Percentiles rank a stretch among this genome's conserved stretches.
Evolutionary conservation across 768 basidiomycete genomes (phyloP).

Genomic region (Mycena filopes): DNA sequence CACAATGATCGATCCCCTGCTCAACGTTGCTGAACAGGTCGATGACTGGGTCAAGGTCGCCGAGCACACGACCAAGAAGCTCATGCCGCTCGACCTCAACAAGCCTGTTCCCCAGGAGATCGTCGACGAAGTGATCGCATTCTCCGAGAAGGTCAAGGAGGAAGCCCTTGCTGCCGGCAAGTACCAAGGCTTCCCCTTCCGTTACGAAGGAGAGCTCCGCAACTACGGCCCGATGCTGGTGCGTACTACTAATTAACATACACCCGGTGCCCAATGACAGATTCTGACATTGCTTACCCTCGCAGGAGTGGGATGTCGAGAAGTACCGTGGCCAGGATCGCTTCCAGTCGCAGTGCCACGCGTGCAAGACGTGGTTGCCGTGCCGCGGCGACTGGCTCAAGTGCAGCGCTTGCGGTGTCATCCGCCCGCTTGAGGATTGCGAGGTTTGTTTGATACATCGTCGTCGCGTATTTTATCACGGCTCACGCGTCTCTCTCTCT

Average conservation of each 20-base stretch:
- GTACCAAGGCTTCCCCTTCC: conserved; percentile 30
- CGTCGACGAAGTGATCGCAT: conserved; percentile 28
- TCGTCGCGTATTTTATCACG: not conserved
- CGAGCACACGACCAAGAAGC: conserved; percentile 22
- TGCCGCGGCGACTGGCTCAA: conserved; percentile 31
- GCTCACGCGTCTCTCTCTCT: not conserved
- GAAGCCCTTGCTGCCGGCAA: conserved; percentile 29
- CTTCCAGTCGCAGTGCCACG: conserved; percentile 26
- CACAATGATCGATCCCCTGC: not conserved
- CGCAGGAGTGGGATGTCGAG: conserved; percentile 25
- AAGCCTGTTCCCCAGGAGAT: conserved; percentile 29
- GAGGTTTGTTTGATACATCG: conserved; percentile 10
- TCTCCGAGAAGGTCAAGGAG: conserved; percentile 28
- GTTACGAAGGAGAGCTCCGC: conserved; percentile 27
- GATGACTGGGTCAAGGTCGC: conserved; percentile 32
- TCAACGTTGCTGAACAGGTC: conserved; percentile 6
- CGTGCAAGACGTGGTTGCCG: conserved; percentile 25
- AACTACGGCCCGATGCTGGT: conserved; percentile 27
- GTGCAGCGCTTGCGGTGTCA: conserved; percentile 29
- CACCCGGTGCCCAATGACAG: not conserved
- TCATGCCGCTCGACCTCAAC: conserved; percentile 30
- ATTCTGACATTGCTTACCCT: not conserved
- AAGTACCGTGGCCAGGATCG: conserved; percentile 26
- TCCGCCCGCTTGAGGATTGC: conserved; percentile 28
- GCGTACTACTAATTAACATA: not conserved